Evolutionary conservation across 805 yeast species (phyloP).

Genomic region (Tanozyma kutaoensis): DNA sequence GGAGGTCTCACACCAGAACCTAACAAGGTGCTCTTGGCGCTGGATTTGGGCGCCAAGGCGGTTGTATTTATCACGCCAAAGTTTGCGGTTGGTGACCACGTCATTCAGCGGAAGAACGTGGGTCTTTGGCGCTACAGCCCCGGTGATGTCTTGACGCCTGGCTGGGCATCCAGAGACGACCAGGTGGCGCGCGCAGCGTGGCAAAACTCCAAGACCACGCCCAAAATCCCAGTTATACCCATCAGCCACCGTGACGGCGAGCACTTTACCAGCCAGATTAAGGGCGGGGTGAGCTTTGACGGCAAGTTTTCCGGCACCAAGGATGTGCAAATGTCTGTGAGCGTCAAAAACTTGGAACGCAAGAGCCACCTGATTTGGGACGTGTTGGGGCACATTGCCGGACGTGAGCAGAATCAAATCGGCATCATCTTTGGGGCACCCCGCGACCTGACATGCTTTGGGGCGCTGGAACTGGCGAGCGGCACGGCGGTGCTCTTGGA

Average conservation of each 20-base stretch:
- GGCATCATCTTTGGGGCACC: constrained; percentile 74
- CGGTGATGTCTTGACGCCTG: constrained; percentile 76
- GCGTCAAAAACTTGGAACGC: constrained; percentile 26
- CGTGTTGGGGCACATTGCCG: constrained; percentile 63
- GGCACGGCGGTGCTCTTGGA: constrained; percentile 68
- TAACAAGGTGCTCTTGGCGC: constrained; percentile 34
- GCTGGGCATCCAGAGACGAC: constrained; percentile 41
- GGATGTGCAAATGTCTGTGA: constrained; percentile 10
- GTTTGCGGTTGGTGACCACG: constrained; percentile 16
- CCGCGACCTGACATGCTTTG: constrained; percentile 64
- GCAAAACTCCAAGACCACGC: constrained; percentile 37
- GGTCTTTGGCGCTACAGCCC: constrained; percentile 47
- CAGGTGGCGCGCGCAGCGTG: constrained; percentile 26
- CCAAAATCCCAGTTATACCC: constrained; percentile 68
- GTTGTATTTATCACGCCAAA: constrained; percentile 44
- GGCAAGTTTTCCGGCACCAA: constrained; percentile 14
- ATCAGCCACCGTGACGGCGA: constrained; percentile 62
- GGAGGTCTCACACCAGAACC: constrained; percentile 29
- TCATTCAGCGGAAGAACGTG: constrained; percentile 43
- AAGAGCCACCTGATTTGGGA: constrained; percentile 63
- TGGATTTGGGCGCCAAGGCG: constrained; percentile 44
- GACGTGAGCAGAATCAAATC: constrained; percentile 64
- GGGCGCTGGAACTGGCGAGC: constrained; percentile 60
- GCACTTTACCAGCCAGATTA: constrained; percentile 17
- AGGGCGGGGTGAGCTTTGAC: constrained; percentile 14